phyloP scores from a whole-genome alignment of 768 basidiomycete genomes.

The Kwoniella sp. region DNA sequence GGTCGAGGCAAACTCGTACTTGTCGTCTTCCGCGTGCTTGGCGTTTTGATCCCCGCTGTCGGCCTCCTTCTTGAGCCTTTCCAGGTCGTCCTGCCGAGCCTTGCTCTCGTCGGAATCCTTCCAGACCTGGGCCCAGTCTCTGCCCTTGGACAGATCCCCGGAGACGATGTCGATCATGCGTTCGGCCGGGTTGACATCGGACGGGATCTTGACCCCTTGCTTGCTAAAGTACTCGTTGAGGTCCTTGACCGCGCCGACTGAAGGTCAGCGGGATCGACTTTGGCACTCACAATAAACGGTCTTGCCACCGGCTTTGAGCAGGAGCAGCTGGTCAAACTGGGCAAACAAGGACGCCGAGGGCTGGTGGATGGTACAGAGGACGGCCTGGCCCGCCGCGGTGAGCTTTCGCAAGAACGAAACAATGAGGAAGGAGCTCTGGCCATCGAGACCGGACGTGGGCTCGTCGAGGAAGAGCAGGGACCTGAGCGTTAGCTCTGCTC shows the following conservation, averaged over 20 bases:
- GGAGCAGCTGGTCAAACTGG: constrained; percentile 68
- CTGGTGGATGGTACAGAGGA: constrained; percentile 69
- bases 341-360: constrained; percentile 66
- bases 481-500: constrained; percentile 13
- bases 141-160: constrained; percentile 58
- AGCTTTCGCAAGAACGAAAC: constrained; percentile 64
- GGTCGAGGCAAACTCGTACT: constrained; percentile 56
- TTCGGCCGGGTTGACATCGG: constrained; percentile 68
- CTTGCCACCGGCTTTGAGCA: constrained; percentile 71
- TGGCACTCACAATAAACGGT: constrained; percentile 16
- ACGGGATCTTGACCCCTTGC: constrained; percentile 60
- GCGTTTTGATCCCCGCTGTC: constrained; percentile 51
- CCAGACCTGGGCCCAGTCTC: constrained; percentile 82
- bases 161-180: constrained; percentile 63
- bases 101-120: constrained; percentile 60
- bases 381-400: constrained; percentile 74
- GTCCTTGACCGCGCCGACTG: constrained; percentile 29
- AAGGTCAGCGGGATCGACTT: not conserved
- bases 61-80: constrained; percentile 53
- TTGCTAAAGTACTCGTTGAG: constrained; percentile 61
- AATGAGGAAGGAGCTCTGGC: constrained; percentile 53
- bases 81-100: constrained; percentile 51
- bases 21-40: constrained; percentile 39
- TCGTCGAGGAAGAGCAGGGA: constrained; percentile 78
- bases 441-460: constrained; percentile 70